Percentiles rank a stretch among this genome's conserved stretches.
Conservation (phyloP, 768 basidiomycete species). For the Tubosaeta sp. region DNA sequence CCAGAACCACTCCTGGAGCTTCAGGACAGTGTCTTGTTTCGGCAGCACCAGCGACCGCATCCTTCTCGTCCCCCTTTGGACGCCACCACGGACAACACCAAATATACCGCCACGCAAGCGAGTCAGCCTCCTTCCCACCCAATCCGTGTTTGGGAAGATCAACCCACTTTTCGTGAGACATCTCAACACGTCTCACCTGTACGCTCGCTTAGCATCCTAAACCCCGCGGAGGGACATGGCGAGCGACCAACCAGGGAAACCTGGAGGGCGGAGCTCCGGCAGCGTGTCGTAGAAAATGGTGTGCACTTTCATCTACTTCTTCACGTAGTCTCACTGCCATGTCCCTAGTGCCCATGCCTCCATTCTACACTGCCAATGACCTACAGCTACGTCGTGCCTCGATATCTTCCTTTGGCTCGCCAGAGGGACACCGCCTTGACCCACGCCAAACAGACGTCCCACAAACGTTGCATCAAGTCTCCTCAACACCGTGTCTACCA, state of each 20-base stretch:
- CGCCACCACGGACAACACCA: background rate
- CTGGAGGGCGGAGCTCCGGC: background rate
- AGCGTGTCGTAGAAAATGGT: conserved; percentile 9
- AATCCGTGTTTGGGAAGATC: conserved; percentile 28
- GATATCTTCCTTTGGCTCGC: background rate
- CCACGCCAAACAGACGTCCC: background rate
- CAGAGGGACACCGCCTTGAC: background rate
- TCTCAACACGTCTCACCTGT: conserved; percentile 13
- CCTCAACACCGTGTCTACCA: background rate
- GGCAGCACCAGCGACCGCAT: conserved; percentile 6
- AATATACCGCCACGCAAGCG: background rate
- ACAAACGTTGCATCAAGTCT: background rate
- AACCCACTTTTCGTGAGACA: conserved; percentile 7
- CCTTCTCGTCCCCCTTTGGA: conserved; percentile 1
- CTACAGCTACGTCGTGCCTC: background rate
- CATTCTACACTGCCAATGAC: background rate
- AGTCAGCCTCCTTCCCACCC: conserved; percentile 15
- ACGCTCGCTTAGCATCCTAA: background rate
- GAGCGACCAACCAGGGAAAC: background rate
- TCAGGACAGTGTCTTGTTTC: conserved; percentile 3
- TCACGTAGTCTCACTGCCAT: conserved; percentile 4
- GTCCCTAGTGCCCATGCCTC: conserved; percentile 3
- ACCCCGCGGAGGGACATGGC: background rate
- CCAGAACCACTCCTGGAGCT: background rate
- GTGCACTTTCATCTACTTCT: background rate